phyloP scores from a whole-genome alignment of 306 rosid genomes.

The Benincasa hispida region DNA sequence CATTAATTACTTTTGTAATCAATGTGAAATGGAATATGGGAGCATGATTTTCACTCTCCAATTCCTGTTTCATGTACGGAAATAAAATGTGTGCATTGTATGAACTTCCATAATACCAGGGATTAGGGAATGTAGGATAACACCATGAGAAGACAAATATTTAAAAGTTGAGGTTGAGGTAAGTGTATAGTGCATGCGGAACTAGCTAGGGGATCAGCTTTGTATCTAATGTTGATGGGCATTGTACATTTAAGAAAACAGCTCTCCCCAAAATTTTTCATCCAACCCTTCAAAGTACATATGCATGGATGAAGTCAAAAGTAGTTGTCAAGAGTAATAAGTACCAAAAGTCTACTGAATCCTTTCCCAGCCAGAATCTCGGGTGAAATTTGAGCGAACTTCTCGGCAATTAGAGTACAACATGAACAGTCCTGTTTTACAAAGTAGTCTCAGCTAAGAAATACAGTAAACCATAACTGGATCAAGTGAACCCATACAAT shows the following conservation, averaged over 20 bases:
- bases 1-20: background rate
- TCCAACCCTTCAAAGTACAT: background rate
- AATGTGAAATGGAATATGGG: background rate
- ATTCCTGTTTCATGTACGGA: background rate
- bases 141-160: background rate
- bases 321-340: background rate
- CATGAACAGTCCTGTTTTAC: slow-evolving; percentile 53
- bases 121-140: background rate
- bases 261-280: background rate
- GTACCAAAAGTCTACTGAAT: slow-evolving; percentile 72
- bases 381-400: slow-evolving; percentile 44
- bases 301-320: background rate
- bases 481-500: background rate
- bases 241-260: background rate
- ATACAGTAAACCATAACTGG: background rate
- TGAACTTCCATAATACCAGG: background rate
- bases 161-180: background rate
- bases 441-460: background rate
- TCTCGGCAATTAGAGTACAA: slow-evolving; percentile 58
- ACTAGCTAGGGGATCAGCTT: background rate
- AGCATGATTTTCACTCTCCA: background rate
- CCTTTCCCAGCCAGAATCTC: slow-evolving; percentile 52
- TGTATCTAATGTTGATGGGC: background rate
- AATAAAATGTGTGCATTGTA: background rate
- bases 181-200: background rate